Percentiles rank a stretch among this genome's conserved stretches.
Conservation (phyloP, 441 rosid species). For the Corymbia citriodora region DNA sequence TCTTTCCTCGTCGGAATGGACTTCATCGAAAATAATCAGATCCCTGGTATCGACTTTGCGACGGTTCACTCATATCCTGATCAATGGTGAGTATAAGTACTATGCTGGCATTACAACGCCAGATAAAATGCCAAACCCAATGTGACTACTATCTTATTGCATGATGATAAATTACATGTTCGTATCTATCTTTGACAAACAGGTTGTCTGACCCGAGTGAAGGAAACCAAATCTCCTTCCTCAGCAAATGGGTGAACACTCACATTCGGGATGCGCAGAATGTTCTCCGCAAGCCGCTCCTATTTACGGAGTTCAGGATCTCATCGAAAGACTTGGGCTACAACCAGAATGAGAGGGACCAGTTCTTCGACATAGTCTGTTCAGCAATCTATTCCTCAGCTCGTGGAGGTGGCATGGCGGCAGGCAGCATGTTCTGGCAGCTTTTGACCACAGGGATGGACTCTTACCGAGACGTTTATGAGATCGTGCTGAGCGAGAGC, state of each 20-base stretch:
- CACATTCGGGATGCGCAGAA: constrained; percentile 53
- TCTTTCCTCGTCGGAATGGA: constrained; percentile 51
- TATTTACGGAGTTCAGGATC: constrained; percentile 57
- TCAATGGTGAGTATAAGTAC: constrained; percentile 40
- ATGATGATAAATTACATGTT: background rate
- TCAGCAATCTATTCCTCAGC: constrained; percentile 50
- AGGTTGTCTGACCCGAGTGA: constrained; percentile 57
- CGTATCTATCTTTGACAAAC: background rate
- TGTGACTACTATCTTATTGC: background rate
- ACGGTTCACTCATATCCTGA: constrained; percentile 72
- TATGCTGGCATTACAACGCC: background rate
- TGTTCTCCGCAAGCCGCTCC: constrained; percentile 47
- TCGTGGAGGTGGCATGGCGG: constrained; percentile 50
- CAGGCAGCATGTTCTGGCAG: constrained; percentile 75
- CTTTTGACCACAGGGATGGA: constrained; percentile 53
- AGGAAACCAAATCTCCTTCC: constrained; percentile 43
- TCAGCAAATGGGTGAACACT: constrained; percentile 55
- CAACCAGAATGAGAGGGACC: constrained; percentile 38
- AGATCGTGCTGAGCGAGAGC: constrained; percentile 40
- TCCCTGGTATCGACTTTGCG: constrained; percentile 58
- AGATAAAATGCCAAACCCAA: background rate
- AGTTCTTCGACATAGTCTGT: constrained; percentile 45
- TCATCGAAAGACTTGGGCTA: constrained; percentile 47
- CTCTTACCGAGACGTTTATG: constrained; percentile 59
- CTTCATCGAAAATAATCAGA: constrained; percentile 56